Base-by-base conservation (phyloP, 371 early-diverging fungal genomes). In the Actinomucor elegans region DNA sequence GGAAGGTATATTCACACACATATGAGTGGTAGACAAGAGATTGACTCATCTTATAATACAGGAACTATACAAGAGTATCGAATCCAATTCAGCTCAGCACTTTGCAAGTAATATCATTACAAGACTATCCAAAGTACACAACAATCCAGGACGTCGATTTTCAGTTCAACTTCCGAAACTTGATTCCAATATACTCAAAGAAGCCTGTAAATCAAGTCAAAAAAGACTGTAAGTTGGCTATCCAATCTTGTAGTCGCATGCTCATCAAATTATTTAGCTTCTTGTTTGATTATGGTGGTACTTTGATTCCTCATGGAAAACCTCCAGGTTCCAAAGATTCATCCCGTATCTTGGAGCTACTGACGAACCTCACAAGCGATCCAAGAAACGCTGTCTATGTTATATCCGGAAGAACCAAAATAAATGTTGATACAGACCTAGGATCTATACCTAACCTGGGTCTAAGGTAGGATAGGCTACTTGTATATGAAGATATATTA, bases 271-370 rank as follows among this genome's bases (percentile, higher is more conserved):
- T 4, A 29, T 10, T 2, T 58, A 72, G 67, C 46, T 75, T 90
- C 27, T 73, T 94, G 55, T 75, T 95, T 54, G 94, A 94, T 62
- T 91, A 94, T 57, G 94, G 94, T 48, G 95, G 95, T 17, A 94
- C 94, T 1, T 74, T 95, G 7, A 72, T 84, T 17, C 83, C 88
- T 10, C 87, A 85, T 50, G 84, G 78, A 41, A 80, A 84, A 42
- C 67, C 76, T 4, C 79, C 86, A 5, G 56, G 62, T 0, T 40
- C 61, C 1, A 44, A 47, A 12, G 69, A 66, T 29, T 49, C 66
- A 12, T 59, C 51, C 41, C 66, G 64, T 5, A 51, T 71, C 64
- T 45, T 81, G 12, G 52, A 62, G 26, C 64, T 89, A 14, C 57
- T 94, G n/a, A 35, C 42, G 1, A 47, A 62, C n/a, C 71, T 96